Percentiles rank a stretch among this genome's conserved stretches.
Conservation (phyloP, 2,329 filamentous ascomycete species). For the Thelonectria discophora region DNA sequence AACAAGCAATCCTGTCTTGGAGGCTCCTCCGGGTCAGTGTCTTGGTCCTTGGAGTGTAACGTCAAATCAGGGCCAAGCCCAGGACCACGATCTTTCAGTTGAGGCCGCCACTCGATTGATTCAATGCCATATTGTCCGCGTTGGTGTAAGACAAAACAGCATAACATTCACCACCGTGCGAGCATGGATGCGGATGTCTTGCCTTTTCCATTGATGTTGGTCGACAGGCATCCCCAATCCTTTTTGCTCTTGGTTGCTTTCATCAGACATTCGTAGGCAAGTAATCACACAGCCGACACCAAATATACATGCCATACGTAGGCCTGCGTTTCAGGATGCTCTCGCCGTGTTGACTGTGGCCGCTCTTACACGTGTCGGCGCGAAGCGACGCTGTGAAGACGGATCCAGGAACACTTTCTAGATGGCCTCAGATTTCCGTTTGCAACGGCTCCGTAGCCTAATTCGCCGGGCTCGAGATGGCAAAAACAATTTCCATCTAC, state of each 20-base stretch:
- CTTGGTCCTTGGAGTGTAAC: constrained; percentile 10
- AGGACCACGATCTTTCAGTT: constrained; percentile 23
- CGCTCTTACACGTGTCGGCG: constrained; percentile 11
- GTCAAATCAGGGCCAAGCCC: constrained; percentile 12
- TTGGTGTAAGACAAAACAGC: not conserved
- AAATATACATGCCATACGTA: constrained; percentile 5
- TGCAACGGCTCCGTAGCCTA: constrained; percentile 1
- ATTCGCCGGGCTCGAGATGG: constrained; percentile 9
- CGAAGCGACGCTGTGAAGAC: constrained; percentile 6
- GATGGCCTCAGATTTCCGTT: not conserved
- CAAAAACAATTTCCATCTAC: not conserved
- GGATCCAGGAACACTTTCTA: not conserved
- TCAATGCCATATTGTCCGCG: not conserved
- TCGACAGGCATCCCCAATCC: not conserved
- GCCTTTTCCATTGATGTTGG: constrained; percentile 2
- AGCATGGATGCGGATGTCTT: constrained; percentile 6
- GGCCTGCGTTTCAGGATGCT: constrained; percentile 10
- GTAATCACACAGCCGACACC: constrained; percentile 1
- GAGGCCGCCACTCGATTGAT: constrained; percentile 27
- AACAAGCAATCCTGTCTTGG: constrained; percentile 31
- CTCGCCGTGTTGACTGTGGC: not conserved
- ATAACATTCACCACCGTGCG: not conserved
- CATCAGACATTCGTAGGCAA: constrained; percentile 18
- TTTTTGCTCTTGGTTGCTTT: not conserved
- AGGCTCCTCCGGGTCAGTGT: constrained; percentile 2